These are phyloP conservation scores for Dictyostelium capitatum DNA, from an alignment of 78 protist genomes.

Conservation along the genomic window DNA sequence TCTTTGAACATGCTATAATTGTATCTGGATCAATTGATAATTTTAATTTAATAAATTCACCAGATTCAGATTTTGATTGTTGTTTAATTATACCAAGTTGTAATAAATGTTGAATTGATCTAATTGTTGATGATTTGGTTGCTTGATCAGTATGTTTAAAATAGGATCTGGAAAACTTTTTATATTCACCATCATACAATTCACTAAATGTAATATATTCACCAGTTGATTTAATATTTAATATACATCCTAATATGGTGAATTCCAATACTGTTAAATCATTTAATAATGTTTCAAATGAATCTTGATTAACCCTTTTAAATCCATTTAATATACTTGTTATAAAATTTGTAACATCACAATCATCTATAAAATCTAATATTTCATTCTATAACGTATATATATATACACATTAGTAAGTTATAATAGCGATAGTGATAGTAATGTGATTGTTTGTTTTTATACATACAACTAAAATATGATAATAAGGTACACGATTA, in stretches of 20 bases:
- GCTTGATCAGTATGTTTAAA: constrained; percentile 11
- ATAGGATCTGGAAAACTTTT: not conserved
- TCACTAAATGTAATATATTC: constrained; percentile 11
- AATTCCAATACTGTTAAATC: not conserved
- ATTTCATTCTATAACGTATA: not conserved
- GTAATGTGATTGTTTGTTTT: no score
- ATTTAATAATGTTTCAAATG: not conserved
- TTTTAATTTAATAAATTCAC: constrained; percentile 11
- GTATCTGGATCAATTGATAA: not conserved
- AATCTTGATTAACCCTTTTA: not conserved
- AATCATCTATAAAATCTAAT: not conserved
- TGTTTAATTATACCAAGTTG: not conserved
- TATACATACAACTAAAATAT: constrained; percentile 18
- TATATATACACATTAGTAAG: no score
- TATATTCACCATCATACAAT: constrained; percentile 38
- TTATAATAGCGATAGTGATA: no score
- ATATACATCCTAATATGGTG: not conserved
- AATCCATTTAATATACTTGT: not conserved
- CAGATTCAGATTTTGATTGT: not conserved
- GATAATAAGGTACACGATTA: not conserved
- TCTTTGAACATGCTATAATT: not conserved
- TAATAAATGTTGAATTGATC: not conserved
- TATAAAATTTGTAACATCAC: not conserved
- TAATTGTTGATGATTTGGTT: not conserved
- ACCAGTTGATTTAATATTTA: not conserved